Base-by-base conservation (phyloP, 371 early-diverging fungal genomes). In the Astathelohania contejeani region DNA sequence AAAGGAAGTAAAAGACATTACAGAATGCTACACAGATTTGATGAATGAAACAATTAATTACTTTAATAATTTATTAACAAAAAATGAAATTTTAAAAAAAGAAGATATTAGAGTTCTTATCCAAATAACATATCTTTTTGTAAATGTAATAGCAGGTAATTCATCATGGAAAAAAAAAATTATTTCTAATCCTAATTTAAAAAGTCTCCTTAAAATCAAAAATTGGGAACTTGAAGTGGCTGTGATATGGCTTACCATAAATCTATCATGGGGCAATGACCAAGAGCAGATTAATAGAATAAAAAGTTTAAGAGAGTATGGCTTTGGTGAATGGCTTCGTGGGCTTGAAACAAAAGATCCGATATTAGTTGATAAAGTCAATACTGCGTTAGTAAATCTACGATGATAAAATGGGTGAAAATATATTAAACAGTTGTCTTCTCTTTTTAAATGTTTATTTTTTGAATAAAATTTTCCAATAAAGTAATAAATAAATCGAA, bases 321-420 rank as follows among this genome's bases (percentile, higher is more conserved):
- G 40, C 19, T 29, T 58, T 43, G 44, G 25, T 20, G 59, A 58
- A 14, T 48, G 29, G 27, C n/a, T 58, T 20, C 3, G 28, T 10
- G 3, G 22, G 23, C 24, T 58, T 26, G 29, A 50, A 2, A 35
- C 19, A 7, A 46, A 27, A 16, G 49, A 51, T 37, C 26, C 49
- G 1, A 35, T 40, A 0, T 25, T 58, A 24, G 29, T 46, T 23
- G 59, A 58, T 23, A 58, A 58, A 44, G 45, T 58, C 29, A 26
- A 51, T 26, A 58, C 59, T 32, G 59, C 59, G 35, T 10, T 58
- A 28, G 59, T 51, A 45, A 50, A 58, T n/a, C 22, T 58, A 22
- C 28, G 29, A 10, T 16, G 24, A 26, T 7, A 7, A 12, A 44
- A 19, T 44, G n/a, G n/a, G n/a, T n/a, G n/a, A n/a, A n/a, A n/a